A percentile compares a stretch with the other conserved stretches of the same genome.
Evolutionary conservation across 495 filamentous ascomycete species (phyloP).

Genomic region (Tuber aestivum): DNA sequence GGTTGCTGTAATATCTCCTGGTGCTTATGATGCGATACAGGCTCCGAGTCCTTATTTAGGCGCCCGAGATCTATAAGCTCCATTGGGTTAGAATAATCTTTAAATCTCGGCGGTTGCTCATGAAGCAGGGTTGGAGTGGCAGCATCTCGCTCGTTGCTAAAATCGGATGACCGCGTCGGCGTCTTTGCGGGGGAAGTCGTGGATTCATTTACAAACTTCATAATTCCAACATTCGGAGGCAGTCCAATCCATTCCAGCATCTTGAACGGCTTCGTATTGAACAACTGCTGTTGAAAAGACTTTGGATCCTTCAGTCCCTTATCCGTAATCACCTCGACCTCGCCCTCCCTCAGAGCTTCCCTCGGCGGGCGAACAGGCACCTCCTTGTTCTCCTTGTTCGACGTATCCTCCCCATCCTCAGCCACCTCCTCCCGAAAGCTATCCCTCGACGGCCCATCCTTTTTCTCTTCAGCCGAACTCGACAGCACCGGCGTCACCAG

Average conservation of each 20-base stretch:
- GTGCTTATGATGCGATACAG: constrained; percentile 37
- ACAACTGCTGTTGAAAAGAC: constrained; percentile 76
- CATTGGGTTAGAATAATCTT: constrained; percentile 30
- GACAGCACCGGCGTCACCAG: constrained; percentile 44
- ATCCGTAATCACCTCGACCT: constrained; percentile 46
- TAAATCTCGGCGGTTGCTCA: constrained; percentile 41
- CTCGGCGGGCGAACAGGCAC: not conserved
- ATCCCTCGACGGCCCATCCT: constrained; percentile 17
- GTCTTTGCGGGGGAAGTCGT: constrained; percentile 14
- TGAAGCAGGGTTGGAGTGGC: constrained; percentile 27
- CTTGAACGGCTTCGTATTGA: constrained; percentile 67
- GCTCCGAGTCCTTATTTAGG: constrained; percentile 32
- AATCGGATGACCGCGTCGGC: constrained; percentile 15
- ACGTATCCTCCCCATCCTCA: constrained; percentile 21
- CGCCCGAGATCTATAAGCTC: constrained; percentile 40
- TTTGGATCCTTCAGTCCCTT: constrained; percentile 62
- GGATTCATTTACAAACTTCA: constrained; percentile 34
- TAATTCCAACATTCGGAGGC: constrained; percentile 25
- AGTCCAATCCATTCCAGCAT: constrained; percentile 67
- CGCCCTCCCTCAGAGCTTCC: constrained; percentile 44
- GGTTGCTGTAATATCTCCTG: constrained; percentile 40
- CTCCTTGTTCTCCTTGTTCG: constrained; percentile 27
- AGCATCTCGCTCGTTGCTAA: constrained; percentile 18
- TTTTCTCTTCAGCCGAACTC: constrained; percentile 28
- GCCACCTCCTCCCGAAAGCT: constrained; percentile 28